Base-by-base conservation (phyloP, 2,329 filamentous ascomycete species). In the Parafenestella ontariensis region DNA sequence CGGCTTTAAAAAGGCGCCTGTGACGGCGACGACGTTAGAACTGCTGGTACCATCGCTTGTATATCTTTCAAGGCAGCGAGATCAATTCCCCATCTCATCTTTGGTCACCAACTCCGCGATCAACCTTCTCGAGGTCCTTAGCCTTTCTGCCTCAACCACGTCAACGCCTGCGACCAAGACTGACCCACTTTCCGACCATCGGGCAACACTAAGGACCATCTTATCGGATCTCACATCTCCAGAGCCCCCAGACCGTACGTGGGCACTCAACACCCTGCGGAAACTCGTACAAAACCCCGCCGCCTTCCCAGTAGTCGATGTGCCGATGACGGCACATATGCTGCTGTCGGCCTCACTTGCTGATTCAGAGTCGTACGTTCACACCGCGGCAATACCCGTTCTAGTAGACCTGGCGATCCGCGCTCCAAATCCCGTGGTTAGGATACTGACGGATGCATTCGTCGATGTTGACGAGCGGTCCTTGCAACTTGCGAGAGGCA, bases 331-430 rank as follows among this genome's bases (percentile, higher is more conserved):
- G 3, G 78, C 89, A 0, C 83, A 88, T 5, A 79, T 90, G 1
- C 78, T 92, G 0, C 78, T 91, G 48, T 85, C 86, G 1, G 85
- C 83, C 9, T 79, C 91, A 0, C 77, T 91, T 1, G 81, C 83
- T 55, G 87, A 90, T 44, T 78, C 82, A 5, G 89, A 92, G 51
- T 88, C 90, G 51, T 92, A 88, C 67, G 87, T 91, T 56, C 89
- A 89, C 64, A 78, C 89, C 2, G 82, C 85, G n/a, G 84, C 86
- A 15, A 85, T 92, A 56, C 86, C 85, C 57, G 81, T 88, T 1
- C 85, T 90, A 54, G 83, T 84, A 0, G 82, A 85, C 21, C 74
- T 92, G 10, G 83, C 87, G 0, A 76, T 81, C 57, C 81, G 79
- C 51, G 88, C 90, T 46, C 87, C 88, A 0, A 83, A 81, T 37